Base-by-base conservation (phyloP, 768 basidiomycete species). In the Cantharellus anzutake region DNA sequence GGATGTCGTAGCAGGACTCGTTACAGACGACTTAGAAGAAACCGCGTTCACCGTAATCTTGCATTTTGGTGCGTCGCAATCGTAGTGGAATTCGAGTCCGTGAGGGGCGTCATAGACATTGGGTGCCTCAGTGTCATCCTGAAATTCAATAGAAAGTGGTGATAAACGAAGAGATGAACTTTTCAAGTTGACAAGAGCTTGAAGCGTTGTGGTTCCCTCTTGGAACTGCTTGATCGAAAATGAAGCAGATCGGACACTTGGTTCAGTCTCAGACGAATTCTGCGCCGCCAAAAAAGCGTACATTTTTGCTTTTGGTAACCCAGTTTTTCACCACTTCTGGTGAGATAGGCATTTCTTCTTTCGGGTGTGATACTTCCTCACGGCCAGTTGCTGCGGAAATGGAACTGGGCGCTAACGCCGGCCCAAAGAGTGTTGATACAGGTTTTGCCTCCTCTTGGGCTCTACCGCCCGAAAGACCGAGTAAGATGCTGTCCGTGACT, bases 181-280 rank as follows among this genome's bases (percentile, higher is more conserved):
- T 68, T 93, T 94, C 65, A 96, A 80, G 68, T 96, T 97, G 63
- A 96, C 91, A 41, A 93, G 77, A 0, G 92, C 92, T 71, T 96
- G 92, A 0, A 97, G 75, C 2, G 92, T 94, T 0, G 92, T 97
- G 0, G 92, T 94, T 0, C 91, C 81, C 66, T 90, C 84, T 5
- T 82, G 77, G 39, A 80, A 48, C 44, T 48, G 11, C 29, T 48
- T 48, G 37, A 59, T 60, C n/a, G 35, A 34, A 4, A 58, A 35
- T 57, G 55, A 42, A 44, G 58, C 38, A 34, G 41, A 42, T 42
- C n/a, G 53, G 61, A 57, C 20, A 55, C 3, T 29, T 52, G 35
- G 40, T 53, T 16, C 29, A 20, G 41, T 34, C 20, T 20, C 16
- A 40, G 35, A 58, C 39, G 39, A 37, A 48, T 44, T 51, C 48